Evolutionary conservation across 2,329 filamentous ascomycete genomes (phyloP), one percentile per base, ranked within the genome.

Genomic region (Pestalotiopsis sp.): DNA sequence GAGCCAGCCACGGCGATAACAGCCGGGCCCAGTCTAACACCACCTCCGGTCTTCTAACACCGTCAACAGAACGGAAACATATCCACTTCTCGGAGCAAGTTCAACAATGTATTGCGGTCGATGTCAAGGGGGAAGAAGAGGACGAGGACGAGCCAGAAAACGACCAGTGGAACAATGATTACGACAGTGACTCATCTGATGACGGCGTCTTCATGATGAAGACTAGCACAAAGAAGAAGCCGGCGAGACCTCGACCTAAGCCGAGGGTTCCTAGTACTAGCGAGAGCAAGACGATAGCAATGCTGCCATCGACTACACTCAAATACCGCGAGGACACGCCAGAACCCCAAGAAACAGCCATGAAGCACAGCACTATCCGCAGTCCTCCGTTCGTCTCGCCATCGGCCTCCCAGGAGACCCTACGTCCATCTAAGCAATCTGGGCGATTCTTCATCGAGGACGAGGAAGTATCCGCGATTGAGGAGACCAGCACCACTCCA

Each of bases 81-180:
- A 98, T 99, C 72, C 93, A 97, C 76, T 99, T 99, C 80, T 96
- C 98, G 77, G 93, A 98, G 77, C 93, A 95, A 81, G 96, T 99
- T 2, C 91, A 95, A 78, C 95, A 98, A 78, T 98, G 95, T 78
- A 98, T 98, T 72, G 96, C 96, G 7, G 89, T 99, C 39, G 95
- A 98, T 41, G 87, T 90, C 74, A 97, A 97, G 81, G 90, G 93
- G 71, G 91, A 91, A 27, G 92, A 95, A 62, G 90, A 92, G 36
- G 90, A 92, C 12, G 90, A 92, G 14, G 90, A 93, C 13, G 87
- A 90, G 27, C 81, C 85, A 3, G 86, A 87, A 4, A 45, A 69
- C 65, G 36, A 70, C 70, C 67, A 70, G 31, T 75, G 77, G 78
- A 69, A 68, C 74, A 84, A 81, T 69, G 84, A 84, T 57, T 79